Percentiles rank a stretch among this genome's conserved stretches.
phyloP scores from a whole-genome alignment of 208 protist genomes.

The Crithidia thermophila region DNA sequence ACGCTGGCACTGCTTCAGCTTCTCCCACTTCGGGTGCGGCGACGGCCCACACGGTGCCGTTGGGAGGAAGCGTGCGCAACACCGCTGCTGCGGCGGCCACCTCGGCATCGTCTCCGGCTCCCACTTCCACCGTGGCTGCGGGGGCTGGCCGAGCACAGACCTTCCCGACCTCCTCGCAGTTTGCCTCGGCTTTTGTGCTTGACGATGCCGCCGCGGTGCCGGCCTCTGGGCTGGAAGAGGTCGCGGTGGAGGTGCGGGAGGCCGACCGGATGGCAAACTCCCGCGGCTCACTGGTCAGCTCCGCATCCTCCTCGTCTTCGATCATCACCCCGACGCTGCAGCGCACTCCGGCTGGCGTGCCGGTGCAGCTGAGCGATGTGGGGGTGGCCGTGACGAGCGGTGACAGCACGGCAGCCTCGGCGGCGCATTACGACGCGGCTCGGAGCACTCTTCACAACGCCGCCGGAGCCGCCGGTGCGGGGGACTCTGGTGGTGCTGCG shows the following conservation, averaged over 20 bases:
- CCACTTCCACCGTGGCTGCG: background rate
- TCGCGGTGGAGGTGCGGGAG: slow-evolving; percentile 1
- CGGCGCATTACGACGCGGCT: too few species aligned
- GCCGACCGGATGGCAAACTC: background rate
- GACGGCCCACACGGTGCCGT: background rate
- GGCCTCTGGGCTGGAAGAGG: slow-evolving; percentile 2
- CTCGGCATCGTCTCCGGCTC: background rate
- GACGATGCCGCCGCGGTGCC: background rate
- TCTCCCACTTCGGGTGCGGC: background rate
- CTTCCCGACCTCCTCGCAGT: background rate
- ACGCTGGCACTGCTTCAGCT: background rate
- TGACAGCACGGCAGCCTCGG: background rate
- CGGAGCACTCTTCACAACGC: too few species aligned
- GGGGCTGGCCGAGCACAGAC: background rate
- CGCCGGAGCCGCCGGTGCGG: background rate
- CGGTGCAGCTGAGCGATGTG: background rate
- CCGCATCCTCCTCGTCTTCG: background rate
- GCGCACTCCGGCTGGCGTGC: background rate
- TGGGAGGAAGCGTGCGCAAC: too few species aligned
- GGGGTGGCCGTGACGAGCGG: background rate
- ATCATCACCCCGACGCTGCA: slow-evolving; percentile 4
- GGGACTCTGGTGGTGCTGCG: background rate
- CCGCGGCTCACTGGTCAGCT: slow-evolving; percentile 7
- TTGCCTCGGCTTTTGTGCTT: background rate
- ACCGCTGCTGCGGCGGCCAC: background rate